Base-by-base conservation (phyloP, 1,284 basidiomycete species). In the Paramarasmius palmivorus region DNA sequence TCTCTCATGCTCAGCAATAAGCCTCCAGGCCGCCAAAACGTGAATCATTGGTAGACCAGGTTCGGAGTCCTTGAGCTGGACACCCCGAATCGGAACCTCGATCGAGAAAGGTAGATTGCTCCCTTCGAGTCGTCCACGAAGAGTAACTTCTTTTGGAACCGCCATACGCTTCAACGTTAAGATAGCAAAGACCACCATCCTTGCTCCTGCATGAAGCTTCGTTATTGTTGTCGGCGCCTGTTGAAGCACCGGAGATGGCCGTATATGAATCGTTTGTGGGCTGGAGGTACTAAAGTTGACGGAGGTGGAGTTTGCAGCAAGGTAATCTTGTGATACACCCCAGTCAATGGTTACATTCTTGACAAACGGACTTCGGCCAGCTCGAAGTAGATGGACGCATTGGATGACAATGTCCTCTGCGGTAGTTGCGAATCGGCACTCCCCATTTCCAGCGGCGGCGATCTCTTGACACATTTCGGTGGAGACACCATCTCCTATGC, bases 401-500 rank as follows among this genome's bases (percentile, higher is more conserved):
- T 80, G 81, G 2, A 60, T 70, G 6, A 71, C 55, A 22, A 84
- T 82, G 23, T 69, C 70, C 53, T 79, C 79, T 6, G 71, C 63
- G 4, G 69, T 59, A 8, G 69, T 59, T 1, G 83, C 78, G 56
- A 77, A 75, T 0, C 82, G 62, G 53, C 63, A 76, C 15, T 71
- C 67, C 4, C 83, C 83, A 17, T 77, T 73, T 1, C 83, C 83
- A 1, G 69, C 70, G 12, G 67, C 60, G 1, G 83, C 81, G 17
- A 85, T 77, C 3, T 71, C 65, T 58, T 78, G 71, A 57, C 81
- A 83, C 57, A 78, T 68, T 0, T 70, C 76, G 8, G 70, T 78
- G 6, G 83, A 84, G 8, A 78, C 74, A 1, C 59, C 59, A 36
- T 64, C 49, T 9, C 83, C 83, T n/a, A 85, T 82, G 0, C 82